Evolutionary conservation across 345 rosid genomes (phyloP), one percentile per base, ranked within the genome.

Genomic region (Eutrema japonicum): DNA sequence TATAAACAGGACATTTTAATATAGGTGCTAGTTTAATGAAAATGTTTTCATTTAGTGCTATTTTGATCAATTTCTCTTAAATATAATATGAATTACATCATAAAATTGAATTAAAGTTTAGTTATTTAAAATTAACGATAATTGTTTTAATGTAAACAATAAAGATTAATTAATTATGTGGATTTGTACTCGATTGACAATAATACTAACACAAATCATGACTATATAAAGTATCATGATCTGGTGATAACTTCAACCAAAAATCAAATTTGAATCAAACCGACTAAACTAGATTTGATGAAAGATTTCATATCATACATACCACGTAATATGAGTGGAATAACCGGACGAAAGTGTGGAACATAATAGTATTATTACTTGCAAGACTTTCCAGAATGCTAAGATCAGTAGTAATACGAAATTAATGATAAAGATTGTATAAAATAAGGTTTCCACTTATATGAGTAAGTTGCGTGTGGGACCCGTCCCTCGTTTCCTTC

Each of bases 401-500:
- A 51, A 46, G 3, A 52, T 63, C 36, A 43, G 0, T 18, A 38
- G 22, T 62, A 43, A 29, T 62, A 29, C 29, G 14, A 53, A 36
- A 45, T n/a, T 59, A 60, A 9, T 14, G n/a, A 43, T 67, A 51
- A 42, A 42, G 13, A 58, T 22, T 14, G n/a, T n/a, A 67, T 50
- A 13, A 35, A 9, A 41, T 40, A 41, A 59, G 66, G 55, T 8
- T 68, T 36, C 43, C 74, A 68, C 38, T 53, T 14, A 36, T 45
- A 4, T 54, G 5, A 32, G 35, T 3, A 63, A 69, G 38, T 36
- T 70, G 65, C 75, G 79, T 63, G 79, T 76, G 65, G 79, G 75
- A 46, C 71, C 79, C 10, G 55, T 2, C 51, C 49, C 68, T 62
- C 57, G 49, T 68, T 75, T 75, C 61, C 70, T 76, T 54, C 26